Evolutionary conservation across 805 yeast genomes (phyloP).

Genomic region (Candida sithepensis): DNA sequence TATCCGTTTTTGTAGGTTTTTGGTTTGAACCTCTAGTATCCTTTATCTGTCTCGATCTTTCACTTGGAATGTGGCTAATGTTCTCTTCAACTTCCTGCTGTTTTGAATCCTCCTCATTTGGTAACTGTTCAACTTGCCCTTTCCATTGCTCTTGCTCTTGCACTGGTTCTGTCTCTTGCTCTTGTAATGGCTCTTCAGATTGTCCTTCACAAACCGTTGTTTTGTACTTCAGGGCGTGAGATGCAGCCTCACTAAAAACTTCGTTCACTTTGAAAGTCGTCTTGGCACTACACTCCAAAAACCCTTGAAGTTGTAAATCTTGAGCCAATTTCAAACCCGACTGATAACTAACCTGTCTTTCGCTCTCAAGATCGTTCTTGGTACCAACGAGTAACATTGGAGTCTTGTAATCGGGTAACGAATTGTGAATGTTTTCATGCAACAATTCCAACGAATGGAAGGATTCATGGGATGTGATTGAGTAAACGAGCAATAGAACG

Average conservation of each 20-base stretch:
- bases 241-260: slow-evolving; percentile 47
- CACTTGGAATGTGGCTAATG: neutral
- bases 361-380: slow-evolving; percentile 70
- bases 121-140: neutral
- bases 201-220: neutral
- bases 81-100: neutral
- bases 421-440: slow-evolving; percentile 70
- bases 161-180: neutral
- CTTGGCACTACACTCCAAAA: slow-evolving; percentile 79
- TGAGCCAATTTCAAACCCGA: slow-evolving; percentile 21
- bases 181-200: neutral
- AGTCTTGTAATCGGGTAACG: slow-evolving; percentile 34
- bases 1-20: neutral
- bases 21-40: neutral
- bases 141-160: neutral
- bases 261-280: slow-evolving; percentile 74
- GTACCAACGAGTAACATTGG: slow-evolving; percentile 62
- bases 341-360: slow-evolving; percentile 65
- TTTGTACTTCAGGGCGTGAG: neutral
- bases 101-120: neutral
- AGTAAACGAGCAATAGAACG: slow-evolving; percentile 48
- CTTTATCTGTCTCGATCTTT: neutral
- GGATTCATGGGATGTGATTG: slow-evolving; percentile 45
- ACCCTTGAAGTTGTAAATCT: slow-evolving; percentile 30
- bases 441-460: slow-evolving; percentile 32